Base-by-base conservation (phyloP, 176 grass and related monocot species). In the Zea luxurians region DNA sequence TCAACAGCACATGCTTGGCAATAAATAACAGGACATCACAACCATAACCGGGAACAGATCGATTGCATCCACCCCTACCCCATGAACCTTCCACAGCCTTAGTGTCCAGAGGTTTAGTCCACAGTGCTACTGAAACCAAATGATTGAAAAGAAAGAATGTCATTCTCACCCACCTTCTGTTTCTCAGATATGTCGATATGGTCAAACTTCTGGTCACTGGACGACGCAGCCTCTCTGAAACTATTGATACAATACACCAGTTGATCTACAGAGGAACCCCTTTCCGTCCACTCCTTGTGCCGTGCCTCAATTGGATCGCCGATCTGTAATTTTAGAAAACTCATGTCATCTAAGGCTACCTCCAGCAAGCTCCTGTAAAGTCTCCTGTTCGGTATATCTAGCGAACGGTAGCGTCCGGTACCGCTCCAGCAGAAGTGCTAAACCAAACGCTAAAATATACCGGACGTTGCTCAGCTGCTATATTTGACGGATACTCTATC, bases 161-260 rank as follows among this genome's bases (percentile, higher is more conserved):
- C 13, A 41, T 35, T 0, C 37, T 48, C 10, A 13, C 12, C 11
- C 82, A 96, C 96, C 92, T 99, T 99, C 41, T 99, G 92, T 64
- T 99, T 96, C 44, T 99, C 96, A 68, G 73, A 83, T 17, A 96
- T 17, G 37, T 96, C 92, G 16, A 99, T 93, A 84, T 96, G 92
- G 45, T 99, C 96, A 82, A 88, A 99, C 81, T 86, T 99, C 0
- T 78, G 86, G 68, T 96, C 96, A 49, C 77, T 89, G 17, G 96
- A 96, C 48, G 89, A 82, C 8, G 90, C 92, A 45, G 90, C 92
- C 20, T 95, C 92, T 86, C 88, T 93, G 53, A 96, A 96, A 78
- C 92, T 99, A 69, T 70, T 87, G 76, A 99, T 99, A 59, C 90
- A 96, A 55, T 94, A 90, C 34, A 48, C 17, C 48, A 95, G 82